Conservation (phyloP, 176 grass and related monocot species). For the Cocos nucifera region DNA sequence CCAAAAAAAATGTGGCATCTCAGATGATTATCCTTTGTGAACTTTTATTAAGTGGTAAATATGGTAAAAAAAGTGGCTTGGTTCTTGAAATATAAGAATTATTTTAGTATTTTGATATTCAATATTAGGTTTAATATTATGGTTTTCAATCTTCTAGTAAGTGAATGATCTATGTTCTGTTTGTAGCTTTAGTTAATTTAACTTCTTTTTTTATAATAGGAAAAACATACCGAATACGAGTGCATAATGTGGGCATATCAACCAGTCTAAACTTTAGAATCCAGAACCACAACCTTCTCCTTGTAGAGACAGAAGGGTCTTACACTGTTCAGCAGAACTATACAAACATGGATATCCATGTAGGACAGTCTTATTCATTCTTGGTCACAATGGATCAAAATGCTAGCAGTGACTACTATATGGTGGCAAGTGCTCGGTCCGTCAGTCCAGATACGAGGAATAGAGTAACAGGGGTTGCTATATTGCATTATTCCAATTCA, state of each 20-base stretch:
- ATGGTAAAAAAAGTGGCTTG: too few species aligned
- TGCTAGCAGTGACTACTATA: conserved; percentile 66
- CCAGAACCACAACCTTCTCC: conserved; percentile 63
- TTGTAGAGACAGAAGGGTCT: conserved; percentile 87
- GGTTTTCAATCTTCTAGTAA: too few species aligned
- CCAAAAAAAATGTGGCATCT: too few species aligned
- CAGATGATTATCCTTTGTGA: too few species aligned
- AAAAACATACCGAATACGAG: conserved; percentile 75
- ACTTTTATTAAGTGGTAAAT: too few species aligned
- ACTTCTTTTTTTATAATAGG: conserved; percentile 28
- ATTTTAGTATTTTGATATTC: too few species aligned
- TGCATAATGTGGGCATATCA: conserved; percentile 81
- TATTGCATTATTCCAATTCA: conserved; percentile 91
- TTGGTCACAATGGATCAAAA: conserved; percentile 94
- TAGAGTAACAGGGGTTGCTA: conserved; percentile 56
- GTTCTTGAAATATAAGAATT: too few species aligned
- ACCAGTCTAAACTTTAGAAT: conserved; percentile 92
- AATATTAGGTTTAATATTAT: too few species aligned
- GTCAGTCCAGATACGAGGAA: conserved; percentile 27
- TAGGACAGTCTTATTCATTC: conserved; percentile 85
- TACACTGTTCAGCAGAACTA: conserved; percentile 95
- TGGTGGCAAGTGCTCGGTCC: conserved; percentile 70
- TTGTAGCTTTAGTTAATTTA: too few species aligned
- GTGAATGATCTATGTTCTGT: too few species aligned
- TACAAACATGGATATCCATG: conserved; percentile 92